These are phyloP conservation scores for Kuraishia ogatae DNA, from an alignment of 805 yeast species.

Conservation along the genomic window DNA sequence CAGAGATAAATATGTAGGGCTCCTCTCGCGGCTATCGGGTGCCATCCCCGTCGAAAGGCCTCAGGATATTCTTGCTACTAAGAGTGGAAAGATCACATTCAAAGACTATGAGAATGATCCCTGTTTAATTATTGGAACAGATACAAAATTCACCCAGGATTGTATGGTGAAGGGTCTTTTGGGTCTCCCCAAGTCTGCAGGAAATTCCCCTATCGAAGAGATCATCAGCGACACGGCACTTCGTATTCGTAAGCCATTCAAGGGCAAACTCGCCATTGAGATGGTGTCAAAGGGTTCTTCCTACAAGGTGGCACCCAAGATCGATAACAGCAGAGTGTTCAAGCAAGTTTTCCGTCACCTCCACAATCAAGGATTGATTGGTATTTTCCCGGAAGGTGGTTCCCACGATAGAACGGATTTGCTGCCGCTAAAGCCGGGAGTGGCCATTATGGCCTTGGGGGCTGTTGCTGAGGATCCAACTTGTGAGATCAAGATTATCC, in stretches of 20 bases:
- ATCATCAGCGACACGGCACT: conserved; percentile 66
- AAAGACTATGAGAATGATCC: conserved; percentile 42
- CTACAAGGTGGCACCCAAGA: conserved; percentile 67
- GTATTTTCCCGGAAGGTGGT: conserved; percentile 98
- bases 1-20: conserved; percentile 60
- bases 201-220: conserved; percentile 63
- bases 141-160: conserved; percentile 57
- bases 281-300: conserved; percentile 41
- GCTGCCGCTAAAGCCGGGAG: conserved; percentile 93
- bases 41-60: conserved; percentile 90
- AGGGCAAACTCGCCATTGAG: conserved; percentile 35
- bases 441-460: conserved; percentile 95
- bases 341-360: conserved; percentile 74
- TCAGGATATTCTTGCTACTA: conserved; percentile 67
- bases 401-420: conserved; percentile 94
- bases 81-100: conserved; percentile 47
- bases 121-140: conserved; percentile 51
- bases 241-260: conserved; percentile 60
- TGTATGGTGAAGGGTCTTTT: conserved; percentile 59
- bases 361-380: conserved; percentile 57
- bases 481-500: conserved; percentile 74
- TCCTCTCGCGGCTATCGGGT: conserved; percentile 62
- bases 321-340: conserved; percentile 77
- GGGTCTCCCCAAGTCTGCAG: conserved; percentile 71
- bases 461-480: conserved; percentile 70